phyloP scores from a whole-genome alignment of 768 basidiomycete genomes.

The Russula virescens region DNA sequence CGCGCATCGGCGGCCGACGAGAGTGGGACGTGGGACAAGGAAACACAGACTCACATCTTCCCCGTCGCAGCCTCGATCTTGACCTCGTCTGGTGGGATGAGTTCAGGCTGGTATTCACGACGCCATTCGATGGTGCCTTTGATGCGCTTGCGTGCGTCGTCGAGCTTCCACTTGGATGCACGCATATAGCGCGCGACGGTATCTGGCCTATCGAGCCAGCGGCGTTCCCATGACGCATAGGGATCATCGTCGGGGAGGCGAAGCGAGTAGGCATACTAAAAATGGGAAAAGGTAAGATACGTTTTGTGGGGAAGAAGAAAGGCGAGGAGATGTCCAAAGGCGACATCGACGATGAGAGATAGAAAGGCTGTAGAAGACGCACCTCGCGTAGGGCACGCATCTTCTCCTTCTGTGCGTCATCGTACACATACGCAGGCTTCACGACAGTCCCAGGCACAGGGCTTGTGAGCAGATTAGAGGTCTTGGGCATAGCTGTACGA shows the following conservation, averaged over 20 bases:
- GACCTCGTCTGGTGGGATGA: slow-evolving; percentile 77
- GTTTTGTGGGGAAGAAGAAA: neutral
- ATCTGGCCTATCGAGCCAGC: slow-evolving; percentile 67
- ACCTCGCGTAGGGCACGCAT: slow-evolving; percentile 61
- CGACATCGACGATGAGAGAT: neutral
- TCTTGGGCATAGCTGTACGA: slow-evolving; percentile 32
- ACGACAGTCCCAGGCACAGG: slow-evolving; percentile 52
- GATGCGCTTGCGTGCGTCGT: slow-evolving; percentile 72
- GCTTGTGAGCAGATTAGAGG: slow-evolving; percentile 44
- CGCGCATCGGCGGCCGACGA: neutral
- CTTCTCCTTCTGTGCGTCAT: slow-evolving; percentile 53
- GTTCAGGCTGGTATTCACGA: slow-evolving; percentile 76
- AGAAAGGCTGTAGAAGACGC: slow-evolving; percentile 22
- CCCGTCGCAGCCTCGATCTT: slow-evolving; percentile 77
- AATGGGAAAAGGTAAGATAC: neutral
- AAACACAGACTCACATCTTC: slow-evolving; percentile 60
- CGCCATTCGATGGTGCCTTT: slow-evolving; percentile 80
- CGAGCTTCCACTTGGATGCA: slow-evolving; percentile 77
- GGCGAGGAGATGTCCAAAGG: no score
- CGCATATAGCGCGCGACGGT: slow-evolving; percentile 75
- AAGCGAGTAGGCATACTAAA: slow-evolving; percentile 62
- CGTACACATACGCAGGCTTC: slow-evolving; percentile 53
- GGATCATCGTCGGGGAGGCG: slow-evolving; percentile 60
- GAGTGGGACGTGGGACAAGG: no score
- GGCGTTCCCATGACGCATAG: slow-evolving; percentile 70